A percentile compares a stretch with the other conserved stretches of the same genome.
Conservation (phyloP, 768 basidiomycete genomes). For the Auricularia sp. region DNA sequence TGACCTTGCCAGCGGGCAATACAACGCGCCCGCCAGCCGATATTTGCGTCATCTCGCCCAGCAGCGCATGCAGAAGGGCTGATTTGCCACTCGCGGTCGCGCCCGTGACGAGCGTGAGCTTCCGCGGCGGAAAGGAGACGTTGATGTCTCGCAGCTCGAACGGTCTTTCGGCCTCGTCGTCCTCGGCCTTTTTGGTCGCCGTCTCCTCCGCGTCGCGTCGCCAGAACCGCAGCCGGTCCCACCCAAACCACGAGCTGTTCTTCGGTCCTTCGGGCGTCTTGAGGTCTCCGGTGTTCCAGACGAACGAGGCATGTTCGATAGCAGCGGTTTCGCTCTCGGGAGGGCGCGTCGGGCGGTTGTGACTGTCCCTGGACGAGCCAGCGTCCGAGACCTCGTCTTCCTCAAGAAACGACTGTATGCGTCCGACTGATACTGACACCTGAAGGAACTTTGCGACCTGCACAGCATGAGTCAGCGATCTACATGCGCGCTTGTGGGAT, state of each 20-base stretch:
- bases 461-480: too few relatives aligned
- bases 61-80: conserved; percentile 17
- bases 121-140: conserved; percentile 60
- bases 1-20: conserved; percentile 21
- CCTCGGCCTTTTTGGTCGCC: conserved; percentile 16
- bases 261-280: conserved; percentile 8
- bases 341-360: conserved; percentile 14
- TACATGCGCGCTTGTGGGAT: background rate
- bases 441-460: background rate
- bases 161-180: conserved; percentile 11
- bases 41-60: conserved; percentile 15
- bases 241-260: background rate
- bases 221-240: conserved; percentile 4
- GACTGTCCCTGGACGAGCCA: conserved; percentile 14
- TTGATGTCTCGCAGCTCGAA: conserved; percentile 63
- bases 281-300: conserved; percentile 13
- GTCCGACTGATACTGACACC: conserved; percentile 24
- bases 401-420: conserved; percentile 27
- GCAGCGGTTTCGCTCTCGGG: conserved; percentile 14
- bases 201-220: conserved; percentile 8
- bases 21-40: conserved; percentile 14
- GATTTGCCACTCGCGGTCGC: conserved; percentile 22
- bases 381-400: conserved; percentile 29
- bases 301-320: conserved; percentile 24
- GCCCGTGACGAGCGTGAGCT: conserved; percentile 62